Base-by-base conservation (phyloP, 352 stramenopile species). In the Phytophthora europaea region DNA sequence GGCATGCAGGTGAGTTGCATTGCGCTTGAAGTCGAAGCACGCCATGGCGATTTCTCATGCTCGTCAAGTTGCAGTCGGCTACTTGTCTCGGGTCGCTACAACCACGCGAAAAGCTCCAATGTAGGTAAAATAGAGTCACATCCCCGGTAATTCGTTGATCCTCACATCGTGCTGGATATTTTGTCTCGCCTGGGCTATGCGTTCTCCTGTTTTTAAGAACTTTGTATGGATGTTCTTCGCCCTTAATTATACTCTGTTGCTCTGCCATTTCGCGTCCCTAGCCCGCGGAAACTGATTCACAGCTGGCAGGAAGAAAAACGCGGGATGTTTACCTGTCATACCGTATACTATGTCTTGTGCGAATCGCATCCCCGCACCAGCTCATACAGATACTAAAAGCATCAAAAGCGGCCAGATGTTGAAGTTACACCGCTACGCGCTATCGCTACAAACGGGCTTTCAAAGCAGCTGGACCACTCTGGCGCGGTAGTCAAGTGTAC, bases 271-370 rank as follows among this genome's bases (percentile, higher is more conserved):
- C 33, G 18, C 7, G 8, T 13, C 7, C 61, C 56, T 65, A 68
- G 34, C 50, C 51, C 22, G 34, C 33, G 6, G 63, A 56, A 72
- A 36, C 66, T 75, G 61, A 75, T 79, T 76, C 38, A 3, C 59
- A 73, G 58, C 68, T 73, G 67, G 45, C 52, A 61, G 56, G 65
- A 75, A 76, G 65, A 75, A 75, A 71, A 40, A 73, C 67, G 34
- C 59, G 36, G 33, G 67, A 28, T 57, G 48, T 43, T 33, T 31
- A 56, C 54, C 66, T 72, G 40, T 10, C 22, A 65, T 34, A 33
- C 6, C 1, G 0, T 12, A 78, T 78, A 65, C 2, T 68, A 64
- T 61, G 2, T 5, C 20, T 22, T 65, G 1, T 47, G 1, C 15
- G 12, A 20, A 20, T 20, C 0, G 5, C 40, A 18, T 18, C 13